phyloP scores from a whole-genome alignment of 805 yeast genomes.

The Kluyveromyces aestuarii region DNA sequence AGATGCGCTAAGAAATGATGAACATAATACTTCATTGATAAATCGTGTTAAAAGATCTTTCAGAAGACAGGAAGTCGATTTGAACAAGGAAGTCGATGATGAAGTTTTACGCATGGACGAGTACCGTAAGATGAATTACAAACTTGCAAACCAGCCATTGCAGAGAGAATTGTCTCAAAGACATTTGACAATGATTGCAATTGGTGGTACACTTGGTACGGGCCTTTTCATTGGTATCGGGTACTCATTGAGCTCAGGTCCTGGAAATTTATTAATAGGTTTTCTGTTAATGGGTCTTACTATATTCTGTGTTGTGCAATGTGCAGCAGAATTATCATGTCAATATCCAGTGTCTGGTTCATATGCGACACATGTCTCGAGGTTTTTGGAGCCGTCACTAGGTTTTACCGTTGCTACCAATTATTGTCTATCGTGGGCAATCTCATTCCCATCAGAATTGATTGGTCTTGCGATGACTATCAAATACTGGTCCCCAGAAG shows the following conservation, averaged over 20 bases:
- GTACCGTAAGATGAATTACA: slow-evolving; percentile 3
- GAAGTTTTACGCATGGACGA: neutral
- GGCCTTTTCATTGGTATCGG: slow-evolving; percentile 72
- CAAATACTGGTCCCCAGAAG: slow-evolving; percentile 38
- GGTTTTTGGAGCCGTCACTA: slow-evolving; percentile 49
- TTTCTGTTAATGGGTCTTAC: slow-evolving; percentile 45
- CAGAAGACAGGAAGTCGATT: slow-evolving; percentile 2
- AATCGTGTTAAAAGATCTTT: slow-evolving; percentile 7
- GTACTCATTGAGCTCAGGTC: slow-evolving; percentile 55
- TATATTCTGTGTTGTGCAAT: slow-evolving; percentile 50
- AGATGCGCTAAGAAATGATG: no score
- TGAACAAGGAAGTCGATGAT: neutral
- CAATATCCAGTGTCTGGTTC: slow-evolving; percentile 60
- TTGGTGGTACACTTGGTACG: slow-evolving; percentile 66
- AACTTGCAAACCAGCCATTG: slow-evolving; percentile 34
- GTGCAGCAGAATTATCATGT: slow-evolving; percentile 52
- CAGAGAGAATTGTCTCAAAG: slow-evolving; percentile 43
- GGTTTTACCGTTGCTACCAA: slow-evolving; percentile 57
- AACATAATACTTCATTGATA: neutral
- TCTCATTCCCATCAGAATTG: slow-evolving; percentile 41
- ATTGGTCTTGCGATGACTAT: slow-evolving; percentile 48
- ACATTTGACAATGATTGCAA: slow-evolving; percentile 54
- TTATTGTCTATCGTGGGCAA: slow-evolving; percentile 42
- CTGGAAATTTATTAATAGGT: slow-evolving; percentile 49
- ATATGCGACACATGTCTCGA: slow-evolving; percentile 46